Base-by-base conservation (phyloP, 2,329 filamentous ascomycete species). In the Claviceps sp. region DNA sequence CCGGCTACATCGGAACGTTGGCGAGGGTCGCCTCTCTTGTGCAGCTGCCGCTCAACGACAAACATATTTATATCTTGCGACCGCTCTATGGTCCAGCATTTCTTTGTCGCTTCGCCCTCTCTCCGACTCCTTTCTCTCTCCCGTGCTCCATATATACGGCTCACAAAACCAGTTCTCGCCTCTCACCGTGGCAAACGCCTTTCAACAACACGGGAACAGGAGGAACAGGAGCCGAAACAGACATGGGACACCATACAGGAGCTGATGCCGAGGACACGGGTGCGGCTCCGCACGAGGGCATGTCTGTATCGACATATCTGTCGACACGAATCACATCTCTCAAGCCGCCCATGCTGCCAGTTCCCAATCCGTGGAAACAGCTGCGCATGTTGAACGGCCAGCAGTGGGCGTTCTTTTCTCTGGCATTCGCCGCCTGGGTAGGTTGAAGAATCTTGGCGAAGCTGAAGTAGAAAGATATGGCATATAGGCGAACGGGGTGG, bases 391-490 rank as follows among this genome's bases (percentile, higher is more conserved):
- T 80, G 51, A 73, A 65, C 52, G 62, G 64, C 37, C 70, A 68
- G 40, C 74, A 80, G 45, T 80, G 77, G 77, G 68, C 71, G 0
- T 79, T 79, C 54, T 81, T 81, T 61, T 60, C 65, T 10, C 68
- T 80, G 50, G 75, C 75, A 1, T 80, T 80, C 48, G 63, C 67
- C 34, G 77, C 75, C n/a, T 81, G 77, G 77, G 76, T 78, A 64
- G 50, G 71, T 44, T 11, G 30, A 30, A 30, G 30, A 30, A 30
- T 30, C 30, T 30, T 11, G 30, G 30, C 10, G 30, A 30, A 30
- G 30, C 10, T 8, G 10, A 30, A 30, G 30, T 30, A 30, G 30
- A 30, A 11, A 11, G 8, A 11, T 30, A 4, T 30, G 30, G 8
- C 30, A 30, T 10, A 30, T 30, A 30, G 30, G 11, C 30, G 10